Base-by-base conservation (phyloP, 129 eudicot genomes). In the Helianthus tuberosus region DNA sequence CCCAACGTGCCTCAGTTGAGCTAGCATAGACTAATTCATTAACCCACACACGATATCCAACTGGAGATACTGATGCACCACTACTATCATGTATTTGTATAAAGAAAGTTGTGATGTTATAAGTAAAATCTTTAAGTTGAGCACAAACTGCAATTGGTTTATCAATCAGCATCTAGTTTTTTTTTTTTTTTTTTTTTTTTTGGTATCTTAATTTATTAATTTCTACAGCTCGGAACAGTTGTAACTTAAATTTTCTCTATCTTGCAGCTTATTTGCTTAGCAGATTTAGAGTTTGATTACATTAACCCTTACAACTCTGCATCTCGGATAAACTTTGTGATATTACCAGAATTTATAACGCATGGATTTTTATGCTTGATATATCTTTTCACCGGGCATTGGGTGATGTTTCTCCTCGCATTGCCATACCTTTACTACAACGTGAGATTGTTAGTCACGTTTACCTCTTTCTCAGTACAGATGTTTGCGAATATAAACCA, bases 251-350 rank as follows among this genome's bases (percentile, higher is more conserved):
- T 17, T 4, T 59, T 4, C 10, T 78, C 48, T 78, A 3, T 50
- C 17, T 63, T 89, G 84, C 97, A 95, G 99, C 91, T 95, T 23
- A 87, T 95, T 96, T 95, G 99, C 89, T 87, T 95, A 76, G 93
- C 99, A 15, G 99, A 95, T 89, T 81, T 95, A 74, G 99, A 95
- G 85, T 91, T 88, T 57, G 99, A 95, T 86, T 95, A 95, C 84
- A 91, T 91, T 73, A 95, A 95, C 71, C 99, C 99, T 10, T 95
- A 95, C 14, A 97, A 95, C 76, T 83, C 99, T 36, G 96, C 99
- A 57, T 77, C 90, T 54, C 87, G 96, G 75, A 95, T 95, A 77
- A 95, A 95, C 88, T 78, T 57, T 76, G 89, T 87, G 72, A 71
- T 95, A 58, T 66, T 95, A 48, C 99, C 97, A 0, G 99, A 95